Percentiles rank a stretch among this genome's conserved stretches.
Conservation (phyloP, 345 rosid species). For the Eutrema yunnanense region DNA sequence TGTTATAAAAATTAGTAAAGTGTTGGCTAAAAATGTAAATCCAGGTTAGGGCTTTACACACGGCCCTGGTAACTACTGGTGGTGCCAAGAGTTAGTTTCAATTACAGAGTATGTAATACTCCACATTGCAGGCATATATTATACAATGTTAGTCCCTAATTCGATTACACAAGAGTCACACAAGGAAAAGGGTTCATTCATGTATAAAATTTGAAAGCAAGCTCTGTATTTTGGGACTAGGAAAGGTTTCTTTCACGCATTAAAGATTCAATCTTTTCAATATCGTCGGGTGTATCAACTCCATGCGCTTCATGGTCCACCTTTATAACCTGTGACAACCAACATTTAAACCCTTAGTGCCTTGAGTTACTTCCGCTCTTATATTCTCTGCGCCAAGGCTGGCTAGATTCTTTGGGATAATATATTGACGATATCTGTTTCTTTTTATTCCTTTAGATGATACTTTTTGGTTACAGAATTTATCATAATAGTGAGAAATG, state of each 20-base stretch:
- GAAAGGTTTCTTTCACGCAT: constrained; percentile 69
- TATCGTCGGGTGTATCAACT: constrained; percentile 77
- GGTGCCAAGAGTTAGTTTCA: not conserved
- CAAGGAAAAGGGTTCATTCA: not conserved
- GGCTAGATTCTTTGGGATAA: not conserved
- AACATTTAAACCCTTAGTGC: not conserved
- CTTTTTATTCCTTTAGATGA: not conserved
- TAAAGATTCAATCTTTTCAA: constrained; percentile 70
- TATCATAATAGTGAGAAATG: not conserved
- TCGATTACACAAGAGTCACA: too few relatives aligned
- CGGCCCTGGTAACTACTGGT: too few relatives aligned
- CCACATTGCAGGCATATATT: too few relatives aligned
- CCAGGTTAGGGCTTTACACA: too few relatives aligned
- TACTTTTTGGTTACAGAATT: not conserved
- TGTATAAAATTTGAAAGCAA: not conserved
- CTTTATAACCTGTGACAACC: constrained; percentile 65
- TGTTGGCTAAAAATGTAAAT: too few relatives aligned
- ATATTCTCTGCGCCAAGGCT: not conserved
- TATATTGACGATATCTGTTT: not conserved
- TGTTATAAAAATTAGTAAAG: too few relatives aligned
- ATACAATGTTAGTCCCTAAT: not conserved
- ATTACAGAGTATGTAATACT: not conserved
- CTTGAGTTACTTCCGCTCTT: not conserved
- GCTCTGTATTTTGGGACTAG: constrained; percentile 18
- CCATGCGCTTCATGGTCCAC: constrained; percentile 94